These are phyloP conservation scores for Kwoniella botswanensis DNA, from an alignment of 768 basidiomycete genomes.

Conservation along the genomic window DNA sequence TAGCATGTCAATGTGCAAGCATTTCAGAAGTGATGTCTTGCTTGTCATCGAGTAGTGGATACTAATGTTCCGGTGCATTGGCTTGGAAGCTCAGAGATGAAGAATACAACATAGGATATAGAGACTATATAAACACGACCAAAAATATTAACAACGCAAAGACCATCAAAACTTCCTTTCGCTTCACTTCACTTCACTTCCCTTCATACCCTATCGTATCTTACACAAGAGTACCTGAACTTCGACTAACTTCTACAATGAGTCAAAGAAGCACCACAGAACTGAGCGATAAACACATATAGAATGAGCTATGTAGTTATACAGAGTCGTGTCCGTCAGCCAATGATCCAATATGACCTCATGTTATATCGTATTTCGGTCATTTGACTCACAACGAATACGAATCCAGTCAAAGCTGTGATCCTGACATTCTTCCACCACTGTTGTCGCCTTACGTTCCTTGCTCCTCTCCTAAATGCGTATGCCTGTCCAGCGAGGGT, in stretches of 20 bases:
- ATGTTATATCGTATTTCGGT: no score
- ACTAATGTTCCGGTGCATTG: no score
- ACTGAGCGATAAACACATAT: conserved; percentile 83
- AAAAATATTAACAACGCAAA: no score
- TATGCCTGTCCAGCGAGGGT: conserved; percentile 92
- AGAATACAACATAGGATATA: conserved; percentile 9
- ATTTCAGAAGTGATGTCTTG: background rate
- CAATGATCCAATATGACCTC: no score
- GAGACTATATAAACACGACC: background rate
- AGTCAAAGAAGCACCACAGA: conserved; percentile 81
- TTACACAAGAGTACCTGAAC: no score
- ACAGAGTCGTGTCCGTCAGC: no score
- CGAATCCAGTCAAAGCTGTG: conserved; percentile 67
- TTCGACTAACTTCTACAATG: conserved; percentile 62
- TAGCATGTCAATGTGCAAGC: conserved; percentile 11
- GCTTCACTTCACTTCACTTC: no score
- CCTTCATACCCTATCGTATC: no score
- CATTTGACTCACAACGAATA: conserved; percentile 58
- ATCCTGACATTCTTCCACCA: conserved; percentile 61
- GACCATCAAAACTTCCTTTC: background rate
- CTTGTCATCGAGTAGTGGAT: no score
- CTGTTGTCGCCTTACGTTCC: conserved; percentile 62
- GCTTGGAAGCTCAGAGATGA: background rate
- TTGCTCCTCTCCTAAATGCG: conserved; percentile 86
- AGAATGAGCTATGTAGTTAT: conserved; percentile 61